Conservation (phyloP, 805 yeast species). For the Kregervanrija pseudodelftensis region DNA sequence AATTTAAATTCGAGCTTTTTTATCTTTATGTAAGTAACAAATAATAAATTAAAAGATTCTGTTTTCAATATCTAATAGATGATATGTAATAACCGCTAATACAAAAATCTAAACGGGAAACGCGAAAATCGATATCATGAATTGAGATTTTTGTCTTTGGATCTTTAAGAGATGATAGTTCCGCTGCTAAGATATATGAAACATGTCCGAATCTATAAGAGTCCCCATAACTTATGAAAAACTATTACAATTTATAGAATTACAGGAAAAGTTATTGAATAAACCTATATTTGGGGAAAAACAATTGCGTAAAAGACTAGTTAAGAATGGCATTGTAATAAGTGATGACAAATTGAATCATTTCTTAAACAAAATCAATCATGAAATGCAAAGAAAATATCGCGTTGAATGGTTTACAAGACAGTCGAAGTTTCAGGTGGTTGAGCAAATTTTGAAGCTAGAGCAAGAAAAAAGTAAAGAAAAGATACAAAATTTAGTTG, state of each 20-base stretch:
- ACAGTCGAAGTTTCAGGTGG: slow-evolving; percentile 25
- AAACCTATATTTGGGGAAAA: slow-evolving; percentile 15
- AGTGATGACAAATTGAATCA: slow-evolving; percentile 6
- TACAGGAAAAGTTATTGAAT: slow-evolving; percentile 16
- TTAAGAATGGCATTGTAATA: slow-evolving; percentile 5
- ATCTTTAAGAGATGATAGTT: no score
- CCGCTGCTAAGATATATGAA: no score
- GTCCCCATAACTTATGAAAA: slow-evolving; percentile 19
- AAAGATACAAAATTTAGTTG: slow-evolving; percentile 17
- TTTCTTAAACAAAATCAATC: slow-evolving; percentile 3
- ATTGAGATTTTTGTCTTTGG: no score
- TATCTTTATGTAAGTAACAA: not conserved
- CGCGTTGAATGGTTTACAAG: slow-evolving; percentile 19
- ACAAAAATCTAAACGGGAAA: no score
- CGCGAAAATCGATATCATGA: no score
- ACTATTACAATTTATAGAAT: slow-evolving; percentile 18
- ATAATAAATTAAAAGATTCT: no score
- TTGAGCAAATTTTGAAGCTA: slow-evolving; percentile 22
- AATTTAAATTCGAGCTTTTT: not conserved
- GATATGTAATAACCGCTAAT: no score
- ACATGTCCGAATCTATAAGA: not conserved
- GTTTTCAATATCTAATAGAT: no score
- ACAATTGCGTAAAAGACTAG: slow-evolving; percentile 5
- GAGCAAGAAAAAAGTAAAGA: slow-evolving; percentile 13
- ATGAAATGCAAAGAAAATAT: slow-evolving; percentile 11